Percentiles rank a stretch among this genome's conserved stretches.
Evolutionary conservation across 768 basidiomycete species (phyloP).

Genomic region (Russula griseocarnosa): DNA sequence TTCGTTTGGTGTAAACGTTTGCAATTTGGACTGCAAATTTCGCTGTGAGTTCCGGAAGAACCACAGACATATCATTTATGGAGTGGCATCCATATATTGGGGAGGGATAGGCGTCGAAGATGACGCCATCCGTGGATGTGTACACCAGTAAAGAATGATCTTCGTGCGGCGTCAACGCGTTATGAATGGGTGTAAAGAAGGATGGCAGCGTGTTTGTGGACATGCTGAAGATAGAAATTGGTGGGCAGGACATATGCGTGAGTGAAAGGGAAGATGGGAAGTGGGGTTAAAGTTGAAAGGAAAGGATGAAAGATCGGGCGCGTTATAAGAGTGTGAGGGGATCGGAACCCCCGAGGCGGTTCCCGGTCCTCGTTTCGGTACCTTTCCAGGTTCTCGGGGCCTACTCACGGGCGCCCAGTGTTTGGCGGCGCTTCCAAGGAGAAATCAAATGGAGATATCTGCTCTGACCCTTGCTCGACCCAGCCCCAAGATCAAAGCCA

Average conservation of each 20-base stretch:
- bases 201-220: background rate
- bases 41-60: background rate
- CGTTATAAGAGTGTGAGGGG: constrained; percentile 7
- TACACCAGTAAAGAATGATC: background rate
- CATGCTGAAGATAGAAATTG: background rate
- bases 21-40: background rate
- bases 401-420: background rate
- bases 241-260: background rate
- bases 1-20: accelerated
- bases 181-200: background rate
- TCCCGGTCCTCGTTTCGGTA: constrained; percentile 21
- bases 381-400: constrained; percentile 15
- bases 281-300: constrained; percentile 16
- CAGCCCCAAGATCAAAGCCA: background rate
- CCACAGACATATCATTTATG: accelerated
- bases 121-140: background rate
- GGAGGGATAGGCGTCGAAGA: background rate
- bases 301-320: background rate
- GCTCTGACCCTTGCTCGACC: background rate
- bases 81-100: background rate
- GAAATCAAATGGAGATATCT: background rate
- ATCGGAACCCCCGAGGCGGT: constrained; percentile 8
- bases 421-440: constrained; percentile 8
- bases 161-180: background rate
- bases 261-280: constrained; percentile 1